Percentiles rank a stretch among this genome's conserved stretches.
Conservation (phyloP, 139 green algal genomes). For the Tetraselmis chui region DNA sequence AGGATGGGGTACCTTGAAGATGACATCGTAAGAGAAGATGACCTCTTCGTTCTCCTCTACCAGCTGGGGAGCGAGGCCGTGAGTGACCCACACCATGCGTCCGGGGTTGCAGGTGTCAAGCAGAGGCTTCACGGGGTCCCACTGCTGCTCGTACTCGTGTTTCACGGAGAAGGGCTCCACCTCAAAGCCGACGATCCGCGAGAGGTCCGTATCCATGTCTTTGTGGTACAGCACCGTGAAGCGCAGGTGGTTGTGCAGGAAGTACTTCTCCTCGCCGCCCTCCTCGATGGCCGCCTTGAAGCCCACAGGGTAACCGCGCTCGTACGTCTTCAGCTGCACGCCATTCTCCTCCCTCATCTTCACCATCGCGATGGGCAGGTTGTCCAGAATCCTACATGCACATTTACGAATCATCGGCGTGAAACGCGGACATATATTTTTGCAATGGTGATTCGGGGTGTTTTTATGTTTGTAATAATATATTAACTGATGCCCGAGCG, state of each 20-base stretch:
- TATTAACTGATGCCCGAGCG: neutral
- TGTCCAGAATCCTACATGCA: constrained; percentile 99
- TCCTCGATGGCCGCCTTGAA: constrained; percentile 61
- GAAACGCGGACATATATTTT: too few species aligned
- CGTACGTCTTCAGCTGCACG: constrained; percentile 81
- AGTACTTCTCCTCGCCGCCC: constrained; percentile 54
- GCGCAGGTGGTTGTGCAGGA: constrained; percentile 93
- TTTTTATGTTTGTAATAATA: too few species aligned
- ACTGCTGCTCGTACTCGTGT: constrained; percentile 80
- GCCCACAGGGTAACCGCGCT: constrained; percentile 90
- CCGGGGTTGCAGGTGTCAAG: constrained; percentile 86
- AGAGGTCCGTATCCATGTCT: constrained; percentile 70
- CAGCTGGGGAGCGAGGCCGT: constrained; percentile 64
- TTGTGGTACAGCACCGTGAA: constrained; percentile 97
- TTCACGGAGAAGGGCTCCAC: constrained; percentile 83
- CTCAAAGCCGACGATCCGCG: constrained; percentile 96
- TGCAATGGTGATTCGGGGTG: too few species aligned
- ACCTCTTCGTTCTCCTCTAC: constrained; percentile 78
- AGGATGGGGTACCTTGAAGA: constrained; percentile 78
- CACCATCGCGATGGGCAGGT: constrained; percentile 92
- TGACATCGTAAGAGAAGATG: constrained; percentile 96
- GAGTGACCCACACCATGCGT: constrained; percentile 68
- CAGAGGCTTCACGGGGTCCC: constrained; percentile 47
- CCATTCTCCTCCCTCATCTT: constrained; percentile 65
- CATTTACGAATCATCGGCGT: too few species aligned